phyloP scores from a whole-genome alignment of 2,329 filamentous ascomycete species.

The Alternaria ventricosa region DNA sequence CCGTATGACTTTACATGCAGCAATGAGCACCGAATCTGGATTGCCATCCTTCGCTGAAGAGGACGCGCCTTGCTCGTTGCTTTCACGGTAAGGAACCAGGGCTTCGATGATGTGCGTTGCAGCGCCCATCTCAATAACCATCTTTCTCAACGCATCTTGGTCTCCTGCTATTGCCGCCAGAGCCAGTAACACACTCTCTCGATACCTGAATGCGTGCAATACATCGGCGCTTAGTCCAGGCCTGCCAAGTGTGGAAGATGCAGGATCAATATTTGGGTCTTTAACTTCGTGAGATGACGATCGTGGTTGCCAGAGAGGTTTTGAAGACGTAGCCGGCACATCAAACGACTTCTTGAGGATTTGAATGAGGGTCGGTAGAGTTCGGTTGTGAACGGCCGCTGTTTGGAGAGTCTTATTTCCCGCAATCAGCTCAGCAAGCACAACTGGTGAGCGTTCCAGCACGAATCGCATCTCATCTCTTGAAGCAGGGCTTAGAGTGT shows the following conservation, averaged over 20 bases:
- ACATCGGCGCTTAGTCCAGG: slow-evolving; percentile 56
- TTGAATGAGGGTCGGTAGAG: slow-evolving; percentile 67
- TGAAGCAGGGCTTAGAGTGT: slow-evolving; percentile 55
- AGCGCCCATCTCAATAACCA: slow-evolving; percentile 80
- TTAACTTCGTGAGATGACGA: slow-evolving; percentile 30
- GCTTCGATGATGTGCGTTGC: slow-evolving; percentile 85
- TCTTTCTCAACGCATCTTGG: slow-evolving; percentile 84
- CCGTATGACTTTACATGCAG: slow-evolving; percentile 81
- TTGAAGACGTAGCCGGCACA: slow-evolving; percentile 56
- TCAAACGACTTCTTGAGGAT: slow-evolving; percentile 73
- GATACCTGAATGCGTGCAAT: slow-evolving; percentile 74
- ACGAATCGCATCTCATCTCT: slow-evolving; percentile 39
- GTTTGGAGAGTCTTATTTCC: slow-evolving; percentile 82
- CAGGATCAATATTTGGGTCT: slow-evolving; percentile 36
- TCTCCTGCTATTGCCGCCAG: slow-evolving; percentile 81
- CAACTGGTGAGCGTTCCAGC: slow-evolving; percentile 67
- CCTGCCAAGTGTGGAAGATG: slow-evolving; percentile 43
- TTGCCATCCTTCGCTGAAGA: slow-evolving; percentile 69
- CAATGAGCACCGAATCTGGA: slow-evolving; percentile 77
- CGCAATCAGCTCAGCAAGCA: slow-evolving; percentile 78
- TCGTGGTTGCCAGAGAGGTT: slow-evolving; percentile 62
- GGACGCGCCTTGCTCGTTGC: slow-evolving; percentile 36
- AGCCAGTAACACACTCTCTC: slow-evolving; percentile 78
- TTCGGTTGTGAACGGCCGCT: slow-evolving; percentile 75
- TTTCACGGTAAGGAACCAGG: slow-evolving; percentile 66